Percentiles rank a stretch among this genome's conserved stretches.
Evolutionary conservation across 1,139 yeast species (phyloP).

Genomic region (Diutina sp.): DNA sequence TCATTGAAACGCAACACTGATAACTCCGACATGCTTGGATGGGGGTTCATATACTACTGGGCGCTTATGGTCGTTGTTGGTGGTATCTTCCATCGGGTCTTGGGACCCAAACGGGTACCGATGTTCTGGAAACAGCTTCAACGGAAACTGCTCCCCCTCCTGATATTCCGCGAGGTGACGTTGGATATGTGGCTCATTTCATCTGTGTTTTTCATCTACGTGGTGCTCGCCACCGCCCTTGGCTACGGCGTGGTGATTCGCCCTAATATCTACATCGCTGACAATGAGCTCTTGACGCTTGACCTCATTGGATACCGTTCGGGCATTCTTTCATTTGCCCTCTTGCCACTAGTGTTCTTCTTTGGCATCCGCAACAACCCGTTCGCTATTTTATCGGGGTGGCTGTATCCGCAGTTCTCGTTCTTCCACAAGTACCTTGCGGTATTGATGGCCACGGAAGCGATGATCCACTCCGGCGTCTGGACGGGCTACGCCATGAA

Average conservation of each 20-base stretch:
- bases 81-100: slow-evolving; percentile 5
- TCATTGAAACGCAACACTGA: slow-evolving; percentile 7
- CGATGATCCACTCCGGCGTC: slow-evolving; percentile 7
- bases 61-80: slow-evolving; percentile 5
- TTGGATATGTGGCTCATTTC: slow-evolving; percentile 5
- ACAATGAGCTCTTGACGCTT: slow-evolving; percentile 6
- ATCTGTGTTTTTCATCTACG: slow-evolving; percentile 5
- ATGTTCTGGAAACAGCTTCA: slow-evolving; percentile 4
- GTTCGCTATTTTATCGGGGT: slow-evolving; percentile 7
- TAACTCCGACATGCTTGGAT: slow-evolving; percentile 8
- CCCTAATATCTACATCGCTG: slow-evolving; percentile 7
- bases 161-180: slow-evolving; percentile 4
- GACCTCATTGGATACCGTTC: slow-evolving; percentile 8
- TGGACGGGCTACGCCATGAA: slow-evolving; percentile 8
- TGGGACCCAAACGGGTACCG: slow-evolving; percentile 5
- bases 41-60: slow-evolving; percentile 8
- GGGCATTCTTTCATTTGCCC: slow-evolving; percentile 7
- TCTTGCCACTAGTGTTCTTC: slow-evolving; percentile 7
- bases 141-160: slow-evolving; percentile 4
- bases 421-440: slow-evolving; percentile 7
- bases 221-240: slow-evolving; percentile 6
- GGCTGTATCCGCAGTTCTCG: slow-evolving; percentile 6
- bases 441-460: slow-evolving; percentile 7
- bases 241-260: slow-evolving; percentile 6
- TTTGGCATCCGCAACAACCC: slow-evolving; percentile 9